Evolutionary conservation across 257 asterid genomes (phyloP), one percentile per base, ranked within the genome.

Genomic region (Ligustrum vulgare): DNA sequence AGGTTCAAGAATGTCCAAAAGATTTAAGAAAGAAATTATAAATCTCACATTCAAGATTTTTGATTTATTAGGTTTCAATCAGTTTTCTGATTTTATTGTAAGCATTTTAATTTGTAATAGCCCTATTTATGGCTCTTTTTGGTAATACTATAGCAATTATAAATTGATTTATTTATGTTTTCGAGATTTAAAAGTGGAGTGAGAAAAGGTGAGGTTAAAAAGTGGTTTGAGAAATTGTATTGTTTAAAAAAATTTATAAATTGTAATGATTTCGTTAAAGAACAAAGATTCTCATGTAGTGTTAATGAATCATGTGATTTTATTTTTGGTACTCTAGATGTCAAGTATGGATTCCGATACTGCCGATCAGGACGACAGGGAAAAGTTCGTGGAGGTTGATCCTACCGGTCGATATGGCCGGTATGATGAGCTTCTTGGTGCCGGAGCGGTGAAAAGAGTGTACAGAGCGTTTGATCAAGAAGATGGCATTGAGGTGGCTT

Each of bases 401-500:
- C 97, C 91, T 0, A 89, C 79, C 0, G 87, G 92, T 0, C 80
- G 98, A 20, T 92, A 89, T 31, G 97, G 97, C n/a, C 91, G 97
- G 22, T 92, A 92, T 43, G 73, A 22, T 7, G 98, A 92, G 87
- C 89, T 92, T 35, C 84, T 92, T 0, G 98, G 98, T 2, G 74
- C 83, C 0, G 96, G 98, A 25, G 89, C 98, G 0, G 88, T 90
- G 73, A 92, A 92, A 80, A 92, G 84, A 63, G 98, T 92, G 69
- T 90, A 92, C 72, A 78, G 98, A 41, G 98, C 93, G 5, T 92
- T 92, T 35, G 98, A 92, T 77, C 96, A 90, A 66, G 96, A 90
- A 80, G 93, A 92, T 81, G 98, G 98, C 5, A 89, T 90, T 37
- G 98, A 92, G 84, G 96, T 92, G 66, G 98, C 98, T 2, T 92